Conservation (phyloP, 345 rosid genomes). For the thale cress (Arabidopsis thaliana) region DNA sequence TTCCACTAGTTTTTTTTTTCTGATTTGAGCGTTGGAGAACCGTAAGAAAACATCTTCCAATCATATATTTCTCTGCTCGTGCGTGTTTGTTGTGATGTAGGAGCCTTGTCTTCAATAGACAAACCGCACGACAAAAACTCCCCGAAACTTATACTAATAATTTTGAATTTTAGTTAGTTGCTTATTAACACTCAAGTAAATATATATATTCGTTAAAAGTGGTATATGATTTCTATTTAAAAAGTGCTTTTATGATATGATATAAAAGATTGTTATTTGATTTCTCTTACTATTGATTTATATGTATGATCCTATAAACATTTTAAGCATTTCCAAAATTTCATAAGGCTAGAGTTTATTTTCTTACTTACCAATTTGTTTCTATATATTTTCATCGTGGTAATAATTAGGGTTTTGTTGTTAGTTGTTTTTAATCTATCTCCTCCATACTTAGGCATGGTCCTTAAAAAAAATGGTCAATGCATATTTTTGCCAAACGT, state of each 20-base stretch:
- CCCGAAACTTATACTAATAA: no score
- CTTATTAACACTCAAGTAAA: neutral
- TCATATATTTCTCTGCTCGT: no score
- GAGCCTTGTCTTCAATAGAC: no score
- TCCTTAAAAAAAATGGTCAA: neutral
- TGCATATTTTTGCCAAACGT: constrained; percentile 29
- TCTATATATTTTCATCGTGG: neutral
- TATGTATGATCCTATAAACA: no score
- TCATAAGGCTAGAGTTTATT: neutral
- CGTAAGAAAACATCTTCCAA: no score
- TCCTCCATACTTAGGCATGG: constrained; percentile 24
- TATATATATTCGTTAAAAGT: neutral
- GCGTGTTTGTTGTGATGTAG: no score
- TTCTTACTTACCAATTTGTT: neutral
- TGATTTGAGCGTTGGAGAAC: no score
- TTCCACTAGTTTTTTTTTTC: no score
- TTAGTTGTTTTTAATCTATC: neutral
- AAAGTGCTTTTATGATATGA: neutral
- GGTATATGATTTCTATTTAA: no score
- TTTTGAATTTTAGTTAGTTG: neutral
- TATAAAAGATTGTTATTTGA: neutral
- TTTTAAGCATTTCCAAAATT: neutral
- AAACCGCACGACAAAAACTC: no score
- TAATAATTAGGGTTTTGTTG: neutral
- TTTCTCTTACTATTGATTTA: constrained; percentile 5